Evolutionary conservation across 163 green algal species (phyloP).

Genomic region (Trebouxia gelatinosa): DNA sequence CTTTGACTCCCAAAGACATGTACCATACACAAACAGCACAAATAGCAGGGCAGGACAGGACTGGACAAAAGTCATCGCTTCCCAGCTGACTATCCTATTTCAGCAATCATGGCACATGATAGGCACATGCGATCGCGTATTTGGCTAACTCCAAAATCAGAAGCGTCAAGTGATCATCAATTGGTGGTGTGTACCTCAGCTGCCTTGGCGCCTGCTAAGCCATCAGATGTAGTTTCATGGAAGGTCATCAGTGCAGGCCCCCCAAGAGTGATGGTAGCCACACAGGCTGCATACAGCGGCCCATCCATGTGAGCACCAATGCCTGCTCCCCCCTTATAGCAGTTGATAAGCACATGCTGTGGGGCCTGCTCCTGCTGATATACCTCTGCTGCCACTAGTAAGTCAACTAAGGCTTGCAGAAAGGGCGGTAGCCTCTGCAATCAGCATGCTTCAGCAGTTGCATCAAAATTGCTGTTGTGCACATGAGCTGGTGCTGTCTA

Average conservation of each 20-base stretch:
- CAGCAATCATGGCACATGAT: neutral
- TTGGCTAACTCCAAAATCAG: neutral
- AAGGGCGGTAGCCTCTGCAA: conserved; percentile 22
- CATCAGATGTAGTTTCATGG: conserved; percentile 5
- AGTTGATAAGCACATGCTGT: conserved; percentile 26
- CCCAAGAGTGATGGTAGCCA: conserved; percentile 26
- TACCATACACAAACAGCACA: neutral
- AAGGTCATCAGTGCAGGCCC: conserved; percentile 27
- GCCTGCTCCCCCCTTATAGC: neutral
- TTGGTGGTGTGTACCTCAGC: neutral
- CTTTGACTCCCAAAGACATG: neutral
- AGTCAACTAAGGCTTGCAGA: conserved; percentile 20
- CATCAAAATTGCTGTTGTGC: too few relatives aligned
- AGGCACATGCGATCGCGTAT: neutral
- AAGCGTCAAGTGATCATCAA: neutral
- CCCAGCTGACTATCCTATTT: neutral
- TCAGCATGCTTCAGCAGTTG: too few relatives aligned
- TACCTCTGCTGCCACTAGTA: conserved; percentile 14
- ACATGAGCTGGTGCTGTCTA: neutral
- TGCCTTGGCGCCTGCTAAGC: neutral
- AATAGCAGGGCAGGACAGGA: too few relatives aligned
- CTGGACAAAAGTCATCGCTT: neutral
- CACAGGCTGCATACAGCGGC: conserved; percentile 17
- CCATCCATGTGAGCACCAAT: conserved; percentile 23
- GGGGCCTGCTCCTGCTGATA: conserved; percentile 2